Evolutionary conservation across 1,139 yeast genomes (phyloP).

Genomic region (Kodamaea sp.): DNA sequence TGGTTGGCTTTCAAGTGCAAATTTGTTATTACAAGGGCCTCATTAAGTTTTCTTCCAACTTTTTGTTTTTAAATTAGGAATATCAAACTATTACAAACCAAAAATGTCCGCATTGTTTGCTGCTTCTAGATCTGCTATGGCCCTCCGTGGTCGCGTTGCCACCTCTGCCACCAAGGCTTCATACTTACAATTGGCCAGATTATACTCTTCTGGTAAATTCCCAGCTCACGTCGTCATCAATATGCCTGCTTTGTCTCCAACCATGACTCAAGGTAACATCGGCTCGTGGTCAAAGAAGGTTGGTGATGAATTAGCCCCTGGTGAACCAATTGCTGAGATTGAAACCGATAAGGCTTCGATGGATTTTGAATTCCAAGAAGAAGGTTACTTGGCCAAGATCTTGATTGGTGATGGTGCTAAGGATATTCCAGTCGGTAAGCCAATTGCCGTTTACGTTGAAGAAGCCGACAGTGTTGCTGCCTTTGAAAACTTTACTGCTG

Average conservation of each 20-base stretch:
- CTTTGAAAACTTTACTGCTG: conserved; percentile 77
- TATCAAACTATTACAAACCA: background rate
- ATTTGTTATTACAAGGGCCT: too few species aligned
- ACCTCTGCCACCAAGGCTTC: conserved; percentile 16
- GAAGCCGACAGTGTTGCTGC: conserved; percentile 81
- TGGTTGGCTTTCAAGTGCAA: too few species aligned
- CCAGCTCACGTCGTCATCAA: conserved; percentile 70
- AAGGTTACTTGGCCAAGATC: conserved; percentile 90
- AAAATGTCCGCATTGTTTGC: conserved; percentile 35
- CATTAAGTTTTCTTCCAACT: background rate
- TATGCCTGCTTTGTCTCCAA: conserved; percentile 95
- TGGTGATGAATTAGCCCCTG: conserved; percentile 84
- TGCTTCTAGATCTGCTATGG: conserved; percentile 25
- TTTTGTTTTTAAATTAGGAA: background rate
- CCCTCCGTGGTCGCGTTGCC: conserved; percentile 21
- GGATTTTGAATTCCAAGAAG: conserved; percentile 99
- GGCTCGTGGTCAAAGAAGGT: conserved; percentile 85
- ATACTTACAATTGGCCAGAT: conserved; percentile 32
- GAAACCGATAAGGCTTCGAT: conserved; percentile 98
- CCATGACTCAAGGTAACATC: conserved; percentile 94
- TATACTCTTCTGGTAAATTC: conserved; percentile 47
- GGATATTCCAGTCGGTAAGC: conserved; percentile 90
- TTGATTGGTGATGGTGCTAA: conserved; percentile 82
- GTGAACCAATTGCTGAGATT: conserved; percentile 93
- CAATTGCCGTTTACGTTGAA: conserved; percentile 96